phyloP scores from a whole-genome alignment of 768 basidiomycete species.

The Lactarius hengduanensis region DNA sequence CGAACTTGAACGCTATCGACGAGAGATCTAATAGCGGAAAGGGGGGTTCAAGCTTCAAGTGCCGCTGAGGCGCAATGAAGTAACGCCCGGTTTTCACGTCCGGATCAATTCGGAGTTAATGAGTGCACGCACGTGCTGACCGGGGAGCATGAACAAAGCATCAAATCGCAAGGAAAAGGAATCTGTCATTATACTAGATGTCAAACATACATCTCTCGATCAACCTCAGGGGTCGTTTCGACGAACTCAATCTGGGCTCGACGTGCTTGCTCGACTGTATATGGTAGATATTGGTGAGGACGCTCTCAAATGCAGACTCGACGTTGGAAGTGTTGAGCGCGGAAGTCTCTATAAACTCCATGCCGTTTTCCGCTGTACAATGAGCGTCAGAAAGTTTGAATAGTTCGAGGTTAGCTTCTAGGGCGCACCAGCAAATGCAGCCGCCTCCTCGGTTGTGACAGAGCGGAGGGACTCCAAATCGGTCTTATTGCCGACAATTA shows the following conservation, averaged over 20 bases:
- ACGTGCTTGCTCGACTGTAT: conserved; percentile 33
- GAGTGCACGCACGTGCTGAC: not conserved
- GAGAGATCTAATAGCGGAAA: not conserved
- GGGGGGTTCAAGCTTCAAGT: too few species aligned
- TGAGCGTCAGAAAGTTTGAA: not conserved
- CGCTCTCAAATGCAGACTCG: conserved; percentile 44
- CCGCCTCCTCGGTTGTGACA: conserved; percentile 97
- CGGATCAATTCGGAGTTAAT: not conserved
- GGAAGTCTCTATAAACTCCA: conserved; percentile 98
- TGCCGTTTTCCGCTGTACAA: conserved; percentile 70
- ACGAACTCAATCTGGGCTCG: not conserved
- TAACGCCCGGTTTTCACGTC: not conserved
- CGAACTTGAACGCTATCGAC: too few species aligned
- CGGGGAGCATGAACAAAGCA: not conserved
- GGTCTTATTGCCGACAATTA: conserved; percentile 98
- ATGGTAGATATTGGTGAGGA: conserved; percentile 77
- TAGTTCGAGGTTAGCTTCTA: not conserved
- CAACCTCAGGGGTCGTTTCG: conserved; percentile 2
- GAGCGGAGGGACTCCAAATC: conserved; percentile 97
- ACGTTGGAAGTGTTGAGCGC: conserved; percentile 99
- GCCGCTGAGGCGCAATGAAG: not conserved
- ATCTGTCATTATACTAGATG: not conserved
- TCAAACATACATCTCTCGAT: conserved; percentile 13
- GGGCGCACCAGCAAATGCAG: conserved; percentile 76
- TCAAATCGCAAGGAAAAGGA: not conserved